Base-by-base conservation (phyloP, 345 rosid species). In the Dipteronia dyeriana region DNA sequence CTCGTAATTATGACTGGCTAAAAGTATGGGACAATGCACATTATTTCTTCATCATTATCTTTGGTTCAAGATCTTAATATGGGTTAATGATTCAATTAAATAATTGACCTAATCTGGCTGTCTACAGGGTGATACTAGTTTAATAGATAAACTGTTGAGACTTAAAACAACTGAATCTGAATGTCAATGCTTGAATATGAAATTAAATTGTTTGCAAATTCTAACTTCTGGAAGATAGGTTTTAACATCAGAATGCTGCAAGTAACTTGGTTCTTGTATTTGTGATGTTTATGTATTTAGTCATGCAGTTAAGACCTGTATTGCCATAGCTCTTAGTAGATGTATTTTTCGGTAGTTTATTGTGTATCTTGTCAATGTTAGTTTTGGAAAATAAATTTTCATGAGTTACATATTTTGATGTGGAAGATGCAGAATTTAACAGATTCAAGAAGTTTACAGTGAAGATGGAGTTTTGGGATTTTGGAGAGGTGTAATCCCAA, bases 401-500 rank as follows among this genome's bases (percentile, higher is more conserved):
- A 59, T 74, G 60, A 25, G 25, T 68, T 62, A 39, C 39, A 66
- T 76, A 17, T 60, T 79, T 75, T 61, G 68, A 71, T 62, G 53
- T 39, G 68, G 25, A 71, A 82, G 68, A 71, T 62, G 53, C 29
- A 66, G 31, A 71, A 82, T 82, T 80, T 57, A 79, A 47, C 88
- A 96, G 98, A 81, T 94, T 85, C 95, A 84, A 84, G 99, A 96
- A 76, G 86, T 96, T 73, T 91, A 91, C 25, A 90, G 54, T 62
- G 98, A 96, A 89, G 93, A 91, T 82, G 97, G 99, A 77, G 43
- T 94, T 63, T 81, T 81, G 81, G 99, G 98, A 72, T 96, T 96
- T 76, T 96, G 98, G 99, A 91, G 84, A 87, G 99, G 98, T 87
- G 94, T 92, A 77, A 81, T 94, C 56, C 99, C 97, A 56, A 91